A percentile compares a stretch with the other conserved stretches of the same genome.
These are phyloP conservation scores for Noccaea caerulescens DNA, from an alignment of 345 rosid genomes.

Conservation along the genomic window DNA sequence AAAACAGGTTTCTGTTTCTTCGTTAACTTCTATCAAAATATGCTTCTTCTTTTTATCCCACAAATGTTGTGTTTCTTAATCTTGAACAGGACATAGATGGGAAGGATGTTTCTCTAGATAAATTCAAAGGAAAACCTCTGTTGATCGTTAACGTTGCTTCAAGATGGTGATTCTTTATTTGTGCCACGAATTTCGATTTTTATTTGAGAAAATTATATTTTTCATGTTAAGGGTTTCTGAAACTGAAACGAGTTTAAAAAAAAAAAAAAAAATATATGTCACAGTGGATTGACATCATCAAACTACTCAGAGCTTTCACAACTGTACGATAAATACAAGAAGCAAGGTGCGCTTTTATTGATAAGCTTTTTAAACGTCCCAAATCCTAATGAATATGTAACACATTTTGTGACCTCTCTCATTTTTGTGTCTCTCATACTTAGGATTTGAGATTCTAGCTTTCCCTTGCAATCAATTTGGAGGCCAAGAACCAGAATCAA, in stretches of 20 bases:
- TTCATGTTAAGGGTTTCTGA: background rate
- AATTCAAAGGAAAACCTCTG: slow-evolving; percentile 78
- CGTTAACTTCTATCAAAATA: background rate
- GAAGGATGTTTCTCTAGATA: slow-evolving; percentile 68
- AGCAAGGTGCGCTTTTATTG: slow-evolving; percentile 61
- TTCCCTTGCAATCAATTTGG: slow-evolving; percentile 96
- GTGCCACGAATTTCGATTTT: background rate
- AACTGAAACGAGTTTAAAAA: too few species aligned
- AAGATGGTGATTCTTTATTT: slow-evolving; percentile 54
- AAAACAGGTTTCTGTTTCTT: background rate
- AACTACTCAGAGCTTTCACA: slow-evolving; percentile 85
- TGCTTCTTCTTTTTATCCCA: background rate
- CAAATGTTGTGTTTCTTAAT: background rate
- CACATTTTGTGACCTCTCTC: background rate
- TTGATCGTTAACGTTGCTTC: slow-evolving; percentile 95
- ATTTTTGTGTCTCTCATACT: background rate
- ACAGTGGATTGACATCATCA: slow-evolving; percentile 78
- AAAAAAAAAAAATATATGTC: background rate
- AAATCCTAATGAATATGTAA: background rate
- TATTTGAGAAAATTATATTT: background rate
- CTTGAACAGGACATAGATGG: slow-evolving; percentile 73
- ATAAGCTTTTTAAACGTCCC: background rate
- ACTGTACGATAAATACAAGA: slow-evolving; percentile 75
- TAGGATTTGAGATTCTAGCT: slow-evolving; percentile 88
- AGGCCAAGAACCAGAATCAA: slow-evolving; percentile 83